Percentiles rank a stretch among this genome's conserved stretches.
Evolutionary conservation across 225 moss, liverwort and hornwort genomes (phyloP).

Genomic region (Bryoerythrophyllum caledonicum): DNA sequence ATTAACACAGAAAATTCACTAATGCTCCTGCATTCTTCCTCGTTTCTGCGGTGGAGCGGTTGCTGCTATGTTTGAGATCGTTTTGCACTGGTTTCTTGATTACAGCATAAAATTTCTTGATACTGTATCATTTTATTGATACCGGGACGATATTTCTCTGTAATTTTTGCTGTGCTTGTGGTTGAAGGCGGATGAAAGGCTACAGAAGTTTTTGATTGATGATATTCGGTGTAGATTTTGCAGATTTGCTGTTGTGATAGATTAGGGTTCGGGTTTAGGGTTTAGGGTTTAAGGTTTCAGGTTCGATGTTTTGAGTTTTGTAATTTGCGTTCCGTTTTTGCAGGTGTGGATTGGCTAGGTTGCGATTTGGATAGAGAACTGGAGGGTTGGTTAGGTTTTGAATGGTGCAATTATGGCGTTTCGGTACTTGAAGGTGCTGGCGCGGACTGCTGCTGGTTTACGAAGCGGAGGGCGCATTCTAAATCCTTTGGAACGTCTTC

Average conservation of each 20-base stretch:
- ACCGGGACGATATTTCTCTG: too few species aligned
- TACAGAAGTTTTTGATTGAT: not conserved
- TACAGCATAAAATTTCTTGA: too few species aligned
- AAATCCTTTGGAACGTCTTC: not conserved
- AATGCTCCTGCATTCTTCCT: not conserved
- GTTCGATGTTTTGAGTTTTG: not conserved
- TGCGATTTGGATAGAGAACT: not conserved
- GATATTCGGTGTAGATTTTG: not conserved
- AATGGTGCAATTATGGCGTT: slow-evolving; percentile 34
- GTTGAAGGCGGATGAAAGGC: not conserved
- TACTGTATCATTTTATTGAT: too few species aligned
- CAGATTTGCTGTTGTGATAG: not conserved
- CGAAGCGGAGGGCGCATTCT: slow-evolving; percentile 5
- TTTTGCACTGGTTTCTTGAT: too few species aligned
- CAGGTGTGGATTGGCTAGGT: not conserved
- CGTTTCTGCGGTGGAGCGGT: not conserved
- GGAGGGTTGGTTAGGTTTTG: slow-evolving; percentile 18
- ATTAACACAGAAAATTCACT: not conserved
- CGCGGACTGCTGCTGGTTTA: slow-evolving; percentile 15
- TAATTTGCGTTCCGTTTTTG: not conserved
- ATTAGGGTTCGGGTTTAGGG: not conserved
- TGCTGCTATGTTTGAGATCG: not conserved
- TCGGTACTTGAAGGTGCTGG: slow-evolving; percentile 27
- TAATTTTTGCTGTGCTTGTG: not conserved
- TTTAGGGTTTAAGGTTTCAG: not conserved